Evolutionary conservation across 768 basidiomycete species (phyloP), one percentile per base, ranked within the genome.

Genomic region (Boletales sp.): DNA sequence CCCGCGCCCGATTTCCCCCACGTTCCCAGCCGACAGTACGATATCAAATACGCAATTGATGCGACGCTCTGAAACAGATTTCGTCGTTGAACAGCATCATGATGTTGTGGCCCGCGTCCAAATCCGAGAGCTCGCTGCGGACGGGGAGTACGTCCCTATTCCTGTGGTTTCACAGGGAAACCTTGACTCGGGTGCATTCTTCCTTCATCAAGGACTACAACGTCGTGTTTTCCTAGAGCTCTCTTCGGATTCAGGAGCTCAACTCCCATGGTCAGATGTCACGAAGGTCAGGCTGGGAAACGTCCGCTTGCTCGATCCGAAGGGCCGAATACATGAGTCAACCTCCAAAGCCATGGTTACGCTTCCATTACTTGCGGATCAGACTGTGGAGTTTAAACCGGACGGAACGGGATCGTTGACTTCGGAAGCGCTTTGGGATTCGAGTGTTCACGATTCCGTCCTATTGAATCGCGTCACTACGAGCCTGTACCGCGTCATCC

Each of bases 51-150:
- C 78, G 19, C 83, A 82, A n/a, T 75, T 76, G 15, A 95, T 95
- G 93, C 83, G 94, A 17, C 84, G 93, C 24, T 90, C 93, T 18
- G 95, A 97, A 71, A 89, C 80, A 39, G 93, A 97, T 59, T 94
- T 97, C 55, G 81, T 95, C 24, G 81, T 84, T 12, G 84, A 89
- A 57, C 90, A 97, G 66, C 72, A 74, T 14, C 94, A 98, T 68
- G 94, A 98, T 63, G 83, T 97, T n/a, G 83, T 92, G 8, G 87
- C 87, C 12, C 87, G 84, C 77, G 64, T 94, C 36, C 89, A 93
- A 60, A 78, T 99, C 41, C 83, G 83, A 63, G 94, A 99, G 68
- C 78, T 98, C 29, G 84, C 80, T 24, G 82, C 89, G 14, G 83
- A 89, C 47, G 97, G 97, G 18, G 75, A 84, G 40, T 97, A 97